Evolutionary conservation across 2,329 filamentous ascomycete species (phyloP).

Genomic region (Apiospora malaysiana): DNA sequence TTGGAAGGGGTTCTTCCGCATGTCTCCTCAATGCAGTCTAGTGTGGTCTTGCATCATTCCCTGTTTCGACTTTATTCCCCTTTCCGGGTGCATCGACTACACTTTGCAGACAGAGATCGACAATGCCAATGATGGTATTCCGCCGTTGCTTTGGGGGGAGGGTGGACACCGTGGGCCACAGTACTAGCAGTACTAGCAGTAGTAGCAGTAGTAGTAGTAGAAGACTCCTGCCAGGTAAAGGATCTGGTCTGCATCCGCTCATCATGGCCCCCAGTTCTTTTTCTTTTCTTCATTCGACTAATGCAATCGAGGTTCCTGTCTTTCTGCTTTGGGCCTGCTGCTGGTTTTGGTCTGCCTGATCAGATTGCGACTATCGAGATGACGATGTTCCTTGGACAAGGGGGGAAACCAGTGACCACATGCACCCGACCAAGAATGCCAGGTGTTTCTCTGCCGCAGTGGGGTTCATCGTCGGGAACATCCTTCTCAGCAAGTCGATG

Average conservation of each 20-base stretch:
- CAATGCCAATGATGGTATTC: background rate
- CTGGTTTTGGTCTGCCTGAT: background rate
- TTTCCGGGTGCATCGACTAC: constrained; percentile 1
- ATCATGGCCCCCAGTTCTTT: background rate
- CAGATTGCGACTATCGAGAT: constrained; percentile 9
- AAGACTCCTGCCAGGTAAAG: too few relatives aligned
- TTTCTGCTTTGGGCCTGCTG: constrained; percentile 1
- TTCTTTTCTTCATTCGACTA: background rate
- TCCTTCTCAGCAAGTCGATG: background rate
- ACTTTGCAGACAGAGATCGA: background rate
- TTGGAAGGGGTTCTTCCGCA: background rate
- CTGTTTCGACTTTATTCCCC: background rate
- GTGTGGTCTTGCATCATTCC: background rate
- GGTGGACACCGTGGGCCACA: too few relatives aligned
- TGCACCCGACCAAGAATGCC: too few relatives aligned
- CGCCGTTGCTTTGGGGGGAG: background rate
- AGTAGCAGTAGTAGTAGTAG: too few relatives aligned
- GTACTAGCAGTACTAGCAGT: too few relatives aligned
- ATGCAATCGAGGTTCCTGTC: background rate
- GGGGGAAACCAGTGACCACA: background rate
- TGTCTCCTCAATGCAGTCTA: constrained; percentile 4
- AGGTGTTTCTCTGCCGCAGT: constrained; percentile 2
- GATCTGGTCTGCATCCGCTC: background rate
- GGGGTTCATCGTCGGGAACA: background rate
- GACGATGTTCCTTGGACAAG: background rate